Evolutionary conservation across 139 green algal genomes (phyloP).

Genomic region (Ulvella scutata): DNA sequence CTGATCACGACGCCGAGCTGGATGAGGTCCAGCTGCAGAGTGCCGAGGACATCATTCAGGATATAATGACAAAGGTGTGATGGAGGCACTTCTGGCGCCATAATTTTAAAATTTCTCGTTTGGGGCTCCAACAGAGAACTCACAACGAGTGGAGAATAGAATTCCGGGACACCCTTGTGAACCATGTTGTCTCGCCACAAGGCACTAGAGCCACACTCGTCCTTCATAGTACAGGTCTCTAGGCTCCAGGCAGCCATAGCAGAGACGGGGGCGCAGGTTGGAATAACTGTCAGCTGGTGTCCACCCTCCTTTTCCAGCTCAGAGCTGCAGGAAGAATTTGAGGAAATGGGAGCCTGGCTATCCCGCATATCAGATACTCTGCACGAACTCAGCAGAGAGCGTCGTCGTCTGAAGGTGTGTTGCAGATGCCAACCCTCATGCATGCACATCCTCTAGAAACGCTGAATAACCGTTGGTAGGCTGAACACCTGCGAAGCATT

Average conservation of each 20-base stretch:
- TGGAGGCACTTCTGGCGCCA: too few relatives aligned
- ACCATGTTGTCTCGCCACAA: too few relatives aligned
- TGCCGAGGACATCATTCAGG: neutral
- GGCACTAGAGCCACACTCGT: too few relatives aligned
- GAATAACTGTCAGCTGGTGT: neutral
- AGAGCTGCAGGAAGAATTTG: neutral
- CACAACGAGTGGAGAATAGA: too few relatives aligned
- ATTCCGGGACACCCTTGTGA: too few relatives aligned
- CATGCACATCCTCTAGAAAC: too few relatives aligned
- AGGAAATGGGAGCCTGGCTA: neutral
- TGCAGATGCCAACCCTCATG: too few relatives aligned
- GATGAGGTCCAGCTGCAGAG: neutral
- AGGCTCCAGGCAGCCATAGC: neutral
- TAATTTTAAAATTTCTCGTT: too few relatives aligned
- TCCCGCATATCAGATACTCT: neutral
- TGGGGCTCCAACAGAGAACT: too few relatives aligned
- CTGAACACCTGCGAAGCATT: too few relatives aligned
- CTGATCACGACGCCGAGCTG: neutral
- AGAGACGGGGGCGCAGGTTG: neutral
- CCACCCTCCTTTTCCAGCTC: neutral
- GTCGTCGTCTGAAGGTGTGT: too few relatives aligned
- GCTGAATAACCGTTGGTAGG: too few relatives aligned
- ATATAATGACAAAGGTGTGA: conserved; percentile 3
- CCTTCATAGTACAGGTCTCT: neutral
- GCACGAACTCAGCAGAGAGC: neutral